phyloP scores from a whole-genome alignment of 805 yeast species.

The Metschnikowia chrysomelidarum region DNA sequence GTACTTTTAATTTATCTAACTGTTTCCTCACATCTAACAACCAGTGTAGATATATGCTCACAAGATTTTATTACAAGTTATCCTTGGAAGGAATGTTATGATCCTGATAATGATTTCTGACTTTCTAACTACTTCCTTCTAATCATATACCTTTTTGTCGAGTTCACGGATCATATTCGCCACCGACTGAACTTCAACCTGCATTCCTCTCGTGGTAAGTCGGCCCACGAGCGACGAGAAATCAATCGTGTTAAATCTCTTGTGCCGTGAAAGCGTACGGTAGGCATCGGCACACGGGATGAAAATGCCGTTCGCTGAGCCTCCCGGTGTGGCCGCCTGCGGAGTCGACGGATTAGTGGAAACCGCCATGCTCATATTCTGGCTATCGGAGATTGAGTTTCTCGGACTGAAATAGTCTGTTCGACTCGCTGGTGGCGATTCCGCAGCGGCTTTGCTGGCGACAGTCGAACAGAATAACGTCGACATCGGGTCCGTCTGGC shows the following conservation, averaged over 20 bases:
- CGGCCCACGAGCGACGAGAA: constrained; percentile 72
- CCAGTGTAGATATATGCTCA: too few relatives aligned
- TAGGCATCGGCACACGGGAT: constrained; percentile 92
- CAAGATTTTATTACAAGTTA: too few relatives aligned
- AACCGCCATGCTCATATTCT: constrained; percentile 2
- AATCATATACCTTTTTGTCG: constrained; percentile 62
- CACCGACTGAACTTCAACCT: constrained; percentile 87
- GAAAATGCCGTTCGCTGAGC: constrained; percentile 44
- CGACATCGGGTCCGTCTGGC: constrained; percentile 84
- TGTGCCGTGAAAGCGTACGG: constrained; percentile 79
- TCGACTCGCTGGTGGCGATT: constrained; percentile 6
- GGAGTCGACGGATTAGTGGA: constrained; percentile 21
- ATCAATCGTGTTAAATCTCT: constrained; percentile 70
- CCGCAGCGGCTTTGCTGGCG: constrained; percentile 47
- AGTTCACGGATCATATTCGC: constrained; percentile 81
- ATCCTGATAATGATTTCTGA: too few relatives aligned
- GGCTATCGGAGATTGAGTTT: not conserved
- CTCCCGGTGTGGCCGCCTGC: constrained; percentile 18
- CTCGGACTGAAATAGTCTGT: constrained; percentile 5
- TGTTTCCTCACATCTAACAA: too few relatives aligned
- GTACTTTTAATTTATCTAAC: too few relatives aligned
- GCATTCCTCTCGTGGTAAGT: constrained; percentile 79
- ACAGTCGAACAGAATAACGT: constrained; percentile 86
- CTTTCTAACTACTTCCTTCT: too few relatives aligned
- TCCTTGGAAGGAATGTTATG: too few relatives aligned